These are phyloP conservation scores for Sclerotinia trifoliorum DNA, from an alignment of 2,329 filamentous ascomycete genomes.

Conservation along the genomic window DNA sequence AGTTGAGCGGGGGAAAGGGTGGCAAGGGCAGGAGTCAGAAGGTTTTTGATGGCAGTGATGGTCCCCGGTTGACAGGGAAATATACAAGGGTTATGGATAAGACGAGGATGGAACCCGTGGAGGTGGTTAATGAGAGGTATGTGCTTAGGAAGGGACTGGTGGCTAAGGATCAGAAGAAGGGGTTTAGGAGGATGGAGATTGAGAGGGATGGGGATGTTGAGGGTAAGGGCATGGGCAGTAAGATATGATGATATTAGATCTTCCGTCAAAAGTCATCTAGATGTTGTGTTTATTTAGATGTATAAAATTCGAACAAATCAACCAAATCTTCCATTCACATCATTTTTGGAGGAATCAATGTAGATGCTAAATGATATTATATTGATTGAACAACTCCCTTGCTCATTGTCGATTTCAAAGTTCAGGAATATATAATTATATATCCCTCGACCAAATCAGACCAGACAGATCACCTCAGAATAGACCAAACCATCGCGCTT, in stretches of 20 bases:
- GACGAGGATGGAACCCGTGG: conserved; percentile 48
- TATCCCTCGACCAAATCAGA: no score
- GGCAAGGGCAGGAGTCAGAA: conserved; percentile 38
- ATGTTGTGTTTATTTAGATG: no score
- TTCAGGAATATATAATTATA: no score
- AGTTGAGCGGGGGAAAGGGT: conserved; percentile 41
- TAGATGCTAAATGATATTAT: no score
- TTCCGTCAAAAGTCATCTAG: no score
- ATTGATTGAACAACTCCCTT: no score
- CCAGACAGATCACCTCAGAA: no score
- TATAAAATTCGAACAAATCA: not conserved
- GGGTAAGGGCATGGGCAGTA: not conserved
- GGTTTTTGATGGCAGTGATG: conserved; percentile 57
- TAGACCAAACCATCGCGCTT: no score
- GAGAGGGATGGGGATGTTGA: not conserved
- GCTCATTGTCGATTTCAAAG: no score
- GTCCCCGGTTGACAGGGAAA: conserved; percentile 49
- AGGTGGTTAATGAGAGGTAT: conserved; percentile 60
- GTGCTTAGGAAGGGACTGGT: conserved; percentile 59
- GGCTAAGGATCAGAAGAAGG: conserved; percentile 18
- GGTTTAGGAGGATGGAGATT: conserved; percentile 15
- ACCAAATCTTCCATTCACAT: no score
- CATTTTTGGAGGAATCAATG: no score
- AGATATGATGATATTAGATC: not conserved
- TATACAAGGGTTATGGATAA: conserved; percentile 57